Base-by-base conservation (phyloP, 306 rosid genomes). In the Aeschynomene evenia region DNA sequence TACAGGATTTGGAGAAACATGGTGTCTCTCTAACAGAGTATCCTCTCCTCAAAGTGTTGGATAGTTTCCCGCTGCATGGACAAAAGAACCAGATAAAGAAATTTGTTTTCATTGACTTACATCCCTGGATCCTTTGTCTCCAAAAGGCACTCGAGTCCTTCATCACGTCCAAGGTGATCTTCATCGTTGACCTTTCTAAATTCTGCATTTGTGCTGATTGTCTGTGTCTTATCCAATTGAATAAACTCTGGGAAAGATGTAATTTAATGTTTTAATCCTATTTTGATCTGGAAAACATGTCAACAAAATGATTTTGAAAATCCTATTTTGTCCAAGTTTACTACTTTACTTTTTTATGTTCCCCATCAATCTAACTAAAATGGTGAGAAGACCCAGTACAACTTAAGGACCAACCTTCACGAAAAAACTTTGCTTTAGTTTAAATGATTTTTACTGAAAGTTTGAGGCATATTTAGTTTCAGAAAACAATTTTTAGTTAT, bases 1-100 rank as follows among this genome's bases (percentile, higher is more conserved):
- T 94, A 61, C 83, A 81, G 61, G 92, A 90, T 66, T 81, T 94
- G 92, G 90, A 80, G 84, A 91, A 87, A 62, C 99, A 94, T 66
- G 90, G 95, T 46, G 97, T 84, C 39, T 85, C 86, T 11, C 84
- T 90, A 34, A 46, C 77, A 18, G 97, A 94, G 79, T 87, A 82
- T 82, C 90, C 91, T 48, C 89, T 88, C 29, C 66, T 73, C 79
- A 88, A 88, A 83, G 83, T 85, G 66, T 84, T 91, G 77, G 91
- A 88, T 80, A 66, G 68, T 80, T 88, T 85, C 70, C 90, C 90
- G 19, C 39, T 67, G 0, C 19, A 72, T 66, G 86, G 82, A 63
- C 86, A 83, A 48, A 89, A 80, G 67, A 78, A 74, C 42, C 63
- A 53, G 23, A 19, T 29, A 51, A 76, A 78, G 80, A 85, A 85